Conservation (phyloP, 2,329 filamentous ascomycete species). For the Aciculosporium take region DNA sequence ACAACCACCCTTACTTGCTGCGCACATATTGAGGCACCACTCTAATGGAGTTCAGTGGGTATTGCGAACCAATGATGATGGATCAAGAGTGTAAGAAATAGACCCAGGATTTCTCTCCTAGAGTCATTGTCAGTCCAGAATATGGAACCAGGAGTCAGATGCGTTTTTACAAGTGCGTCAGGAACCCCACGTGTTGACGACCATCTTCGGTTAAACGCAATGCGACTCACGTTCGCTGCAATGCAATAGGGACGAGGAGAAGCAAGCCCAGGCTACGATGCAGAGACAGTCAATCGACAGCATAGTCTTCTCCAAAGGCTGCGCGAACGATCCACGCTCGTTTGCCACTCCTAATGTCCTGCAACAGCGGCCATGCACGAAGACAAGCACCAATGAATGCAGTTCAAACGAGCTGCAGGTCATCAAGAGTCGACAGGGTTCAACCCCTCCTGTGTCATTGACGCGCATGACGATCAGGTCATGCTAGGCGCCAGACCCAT, state of each 20-base stretch:
- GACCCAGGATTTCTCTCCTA: too few species aligned
- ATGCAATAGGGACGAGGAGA: neutral
- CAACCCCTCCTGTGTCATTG: conserved; percentile 5
- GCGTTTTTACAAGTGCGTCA: neutral
- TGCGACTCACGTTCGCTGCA: neutral
- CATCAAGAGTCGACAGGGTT: neutral
- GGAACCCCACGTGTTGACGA: neutral
- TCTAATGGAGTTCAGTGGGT: neutral
- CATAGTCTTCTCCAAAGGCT: neutral
- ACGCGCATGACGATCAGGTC: conserved; percentile 8
- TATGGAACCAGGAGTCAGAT: neutral
- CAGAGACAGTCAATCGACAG: neutral
- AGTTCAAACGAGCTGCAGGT: neutral
- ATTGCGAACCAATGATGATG: neutral
- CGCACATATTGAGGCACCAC: neutral
- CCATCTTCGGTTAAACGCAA: too few species aligned
- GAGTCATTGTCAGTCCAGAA: neutral
- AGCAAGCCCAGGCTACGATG: neutral
- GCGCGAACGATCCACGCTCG: neutral
- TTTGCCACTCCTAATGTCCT: neutral
- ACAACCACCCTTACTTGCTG: neutral
- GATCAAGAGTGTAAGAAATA: neutral
- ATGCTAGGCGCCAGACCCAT: conserved; percentile 1
- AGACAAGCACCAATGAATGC: neutral
- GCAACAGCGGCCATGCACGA: neutral